Evolutionary conservation across 179 eudicot genomes (phyloP).

Genomic region (Carnegiea gigantea): DNA sequence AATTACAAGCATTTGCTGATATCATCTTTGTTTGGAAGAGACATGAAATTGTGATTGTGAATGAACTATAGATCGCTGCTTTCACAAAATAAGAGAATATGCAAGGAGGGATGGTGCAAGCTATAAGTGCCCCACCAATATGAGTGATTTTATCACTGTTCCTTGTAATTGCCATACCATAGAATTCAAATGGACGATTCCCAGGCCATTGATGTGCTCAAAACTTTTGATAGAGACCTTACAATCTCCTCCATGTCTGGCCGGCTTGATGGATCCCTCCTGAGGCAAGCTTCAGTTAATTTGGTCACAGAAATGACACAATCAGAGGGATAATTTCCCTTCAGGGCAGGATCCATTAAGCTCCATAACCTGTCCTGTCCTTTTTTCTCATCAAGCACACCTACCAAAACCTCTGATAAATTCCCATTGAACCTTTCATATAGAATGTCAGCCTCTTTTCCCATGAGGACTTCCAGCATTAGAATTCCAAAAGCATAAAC

Average conservation of each 20-base stretch:
- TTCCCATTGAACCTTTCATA: constrained; percentile 36
- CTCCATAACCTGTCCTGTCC: constrained; percentile 35
- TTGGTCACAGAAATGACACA: constrained; percentile 41
- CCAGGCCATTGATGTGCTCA: constrained; percentile 49
- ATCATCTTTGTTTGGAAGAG: constrained; percentile 5
- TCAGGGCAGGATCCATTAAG: constrained; percentile 59
- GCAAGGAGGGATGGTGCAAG: constrained; percentile 13
- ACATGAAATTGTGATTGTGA: constrained; percentile 5
- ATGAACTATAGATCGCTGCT: constrained; percentile 4
- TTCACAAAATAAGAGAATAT: neutral
- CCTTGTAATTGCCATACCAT: constrained; percentile 9
- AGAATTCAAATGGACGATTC: constrained; percentile 43
- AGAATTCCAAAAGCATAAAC: constrained; percentile 78
- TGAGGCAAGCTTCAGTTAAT: constrained; percentile 51
- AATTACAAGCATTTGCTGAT: constrained; percentile 1
- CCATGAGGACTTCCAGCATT: constrained; percentile 70
- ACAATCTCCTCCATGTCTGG: constrained; percentile 73
- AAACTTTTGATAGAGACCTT: constrained; percentile 52
- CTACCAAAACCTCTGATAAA: constrained; percentile 35
- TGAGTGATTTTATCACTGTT: neutral
- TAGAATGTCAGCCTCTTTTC: constrained; percentile 43
- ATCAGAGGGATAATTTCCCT: constrained; percentile 63
- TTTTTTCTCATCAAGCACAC: constrained; percentile 35
- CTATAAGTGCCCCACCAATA: neutral
- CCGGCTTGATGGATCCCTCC: constrained; percentile 52